Conservation (phyloP, 345 rosid species). For the Acer saccharum region DNA sequence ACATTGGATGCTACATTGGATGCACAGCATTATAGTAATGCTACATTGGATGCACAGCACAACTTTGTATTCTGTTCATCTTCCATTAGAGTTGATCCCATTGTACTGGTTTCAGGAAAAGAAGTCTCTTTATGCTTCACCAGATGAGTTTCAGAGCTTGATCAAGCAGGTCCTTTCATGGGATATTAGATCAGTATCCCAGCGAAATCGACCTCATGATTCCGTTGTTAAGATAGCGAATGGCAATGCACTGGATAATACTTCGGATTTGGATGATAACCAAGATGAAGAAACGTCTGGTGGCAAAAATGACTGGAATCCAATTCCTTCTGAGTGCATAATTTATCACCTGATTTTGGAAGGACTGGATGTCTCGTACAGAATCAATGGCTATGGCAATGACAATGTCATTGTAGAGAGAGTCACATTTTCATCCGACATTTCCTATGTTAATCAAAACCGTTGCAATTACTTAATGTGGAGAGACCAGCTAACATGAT, state of each 20-base stretch:
- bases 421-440: slow-evolving; percentile 31
- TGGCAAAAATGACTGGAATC: slow-evolving; percentile 4
- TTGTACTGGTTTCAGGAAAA: slow-evolving; percentile 49
- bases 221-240: slow-evolving; percentile 13
- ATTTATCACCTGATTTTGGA: slow-evolving; percentile 77
- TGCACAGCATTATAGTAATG: background rate
- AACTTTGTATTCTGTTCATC: background rate
- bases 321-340: slow-evolving; percentile 21
- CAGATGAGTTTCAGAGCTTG: slow-evolving; percentile 63
- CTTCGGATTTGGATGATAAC: slow-evolving; percentile 21
- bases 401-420: slow-evolving; percentile 65
- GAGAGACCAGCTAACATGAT: slow-evolving; percentile 29
- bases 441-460: slow-evolving; percentile 14
- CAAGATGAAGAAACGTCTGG: slow-evolving; percentile 28
- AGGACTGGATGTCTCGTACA: slow-evolving; percentile 73
- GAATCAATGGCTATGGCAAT: slow-evolving; percentile 52
- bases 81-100: background rate
- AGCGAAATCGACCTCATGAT: slow-evolving; percentile 58
- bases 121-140: slow-evolving; percentile 71
- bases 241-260: slow-evolving; percentile 11
- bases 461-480: slow-evolving; percentile 32
- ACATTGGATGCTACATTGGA: background rate
- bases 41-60: background rate
- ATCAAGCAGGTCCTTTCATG: slow-evolving; percentile 79
- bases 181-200: slow-evolving; percentile 94